These are phyloP conservation scores for Colletotrichum sansevieriae DNA, from an alignment of 2,329 filamentous ascomycete genomes.

Conservation along the genomic window DNA sequence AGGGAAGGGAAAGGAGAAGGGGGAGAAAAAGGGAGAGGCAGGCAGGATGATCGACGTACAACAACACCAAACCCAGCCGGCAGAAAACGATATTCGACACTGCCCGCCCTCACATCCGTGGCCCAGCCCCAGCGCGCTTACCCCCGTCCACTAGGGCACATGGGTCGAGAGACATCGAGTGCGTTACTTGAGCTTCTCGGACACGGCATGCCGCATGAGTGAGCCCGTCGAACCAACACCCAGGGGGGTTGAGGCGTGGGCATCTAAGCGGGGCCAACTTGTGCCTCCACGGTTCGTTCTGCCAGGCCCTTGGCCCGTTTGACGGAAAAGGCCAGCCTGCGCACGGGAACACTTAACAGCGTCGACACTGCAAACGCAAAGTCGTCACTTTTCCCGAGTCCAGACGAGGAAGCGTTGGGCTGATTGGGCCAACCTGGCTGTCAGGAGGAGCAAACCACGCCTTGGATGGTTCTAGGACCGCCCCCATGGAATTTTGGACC, in stretches of 20 bases:
- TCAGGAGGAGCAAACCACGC: constrained; percentile 29
- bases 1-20: constrained; percentile 3
- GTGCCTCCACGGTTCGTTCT: constrained; percentile 21
- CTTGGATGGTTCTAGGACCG: constrained; percentile 24
- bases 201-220: constrained; percentile 24
- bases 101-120: constrained; percentile 38
- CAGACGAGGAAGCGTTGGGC: constrained; percentile 7
- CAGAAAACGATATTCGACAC: constrained; percentile 40
- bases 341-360: constrained; percentile 20
- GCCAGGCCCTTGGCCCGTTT: constrained; percentile 17
- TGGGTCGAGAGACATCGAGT: constrained; percentile 14
- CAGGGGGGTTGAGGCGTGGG: constrained; percentile 32
- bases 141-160: constrained; percentile 39
- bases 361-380: constrained; percentile 28
- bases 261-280: constrained; percentile 23
- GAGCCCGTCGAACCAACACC: constrained; percentile 19
- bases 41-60: constrained; percentile 21
- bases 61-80: constrained; percentile 37
- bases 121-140: constrained; percentile 36
- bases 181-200: constrained; percentile 22
- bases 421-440: constrained; percentile 22
- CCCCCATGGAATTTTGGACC: constrained; percentile 22
- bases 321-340: constrained; percentile 24
- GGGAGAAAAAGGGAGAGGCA: constrained; percentile 19
- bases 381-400: constrained; percentile 28